Conservation (phyloP, 805 yeast species). For the Barnettozyma botsteinii region DNA sequence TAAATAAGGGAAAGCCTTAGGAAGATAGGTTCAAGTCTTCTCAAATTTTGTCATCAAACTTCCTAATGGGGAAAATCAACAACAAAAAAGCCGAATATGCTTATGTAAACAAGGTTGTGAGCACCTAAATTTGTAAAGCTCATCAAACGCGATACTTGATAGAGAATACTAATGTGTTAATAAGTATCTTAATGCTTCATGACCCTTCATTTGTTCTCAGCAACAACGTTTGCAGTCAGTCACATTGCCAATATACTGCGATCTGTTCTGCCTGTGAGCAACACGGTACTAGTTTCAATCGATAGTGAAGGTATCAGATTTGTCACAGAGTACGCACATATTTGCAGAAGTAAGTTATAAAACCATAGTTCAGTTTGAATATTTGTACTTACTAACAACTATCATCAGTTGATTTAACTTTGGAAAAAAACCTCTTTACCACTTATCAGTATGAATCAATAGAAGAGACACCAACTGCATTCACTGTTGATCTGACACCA, state of each 20-base stretch:
- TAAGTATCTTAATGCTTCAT: background rate
- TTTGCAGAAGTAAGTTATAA: slow-evolving; percentile 21
- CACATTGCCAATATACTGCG: slow-evolving; percentile 42
- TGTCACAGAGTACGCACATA: slow-evolving; percentile 41
- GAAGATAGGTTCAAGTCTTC: background rate
- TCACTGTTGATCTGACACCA: slow-evolving; percentile 41
- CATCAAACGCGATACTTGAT: too few species aligned
- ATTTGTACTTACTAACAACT: background rate
- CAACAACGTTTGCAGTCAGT: slow-evolving; percentile 40
- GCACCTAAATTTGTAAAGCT: too few species aligned
- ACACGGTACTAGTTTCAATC: slow-evolving; percentile 36
- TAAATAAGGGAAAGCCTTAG: too few species aligned
- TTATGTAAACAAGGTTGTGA: too few species aligned
- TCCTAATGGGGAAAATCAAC: slow-evolving; percentile 5
- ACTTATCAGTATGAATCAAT: slow-evolving; percentile 23
- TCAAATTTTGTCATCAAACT: background rate
- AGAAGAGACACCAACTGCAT: slow-evolving; percentile 18
- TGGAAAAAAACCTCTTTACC: slow-evolving; percentile 34
- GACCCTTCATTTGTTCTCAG: slow-evolving; percentile 29
- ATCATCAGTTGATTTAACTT: slow-evolving; percentile 27
- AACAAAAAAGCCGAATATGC: background rate
- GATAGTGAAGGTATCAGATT: slow-evolving; percentile 48
- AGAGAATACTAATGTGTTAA: background rate
- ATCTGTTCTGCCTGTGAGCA: slow-evolving; percentile 37
- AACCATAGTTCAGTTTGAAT: too few species aligned